Evolutionary conservation across 768 basidiomycete genomes (phyloP), one percentile per base, ranked within the genome.

Genomic region (Gymnopilus junonius): DNA sequence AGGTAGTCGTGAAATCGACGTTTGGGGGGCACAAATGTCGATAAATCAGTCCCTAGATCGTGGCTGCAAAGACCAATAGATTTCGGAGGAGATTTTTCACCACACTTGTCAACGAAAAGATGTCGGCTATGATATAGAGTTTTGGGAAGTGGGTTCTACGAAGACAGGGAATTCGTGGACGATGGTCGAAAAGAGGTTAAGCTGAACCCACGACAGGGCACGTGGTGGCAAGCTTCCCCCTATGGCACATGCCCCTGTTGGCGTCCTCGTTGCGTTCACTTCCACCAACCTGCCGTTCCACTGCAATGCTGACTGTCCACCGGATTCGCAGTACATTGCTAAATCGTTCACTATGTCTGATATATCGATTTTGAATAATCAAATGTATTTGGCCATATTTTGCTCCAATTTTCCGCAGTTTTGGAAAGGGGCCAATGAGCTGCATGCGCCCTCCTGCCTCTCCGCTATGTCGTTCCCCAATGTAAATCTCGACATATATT

Each of bases 131-230:
- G 50, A 46, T 46, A 56, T 46, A 42, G 35, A 37, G 54, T 48
- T 56, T 56, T 56, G 37, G 58, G 58, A 51, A 59, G 46, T 21
- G 43, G 40, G 25, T 46, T 50, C 58, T 48, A 34, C 20, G 58
- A 59, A 59, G 48, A 27, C 46, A 51, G 34, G 45, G 15, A 51
- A 35, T 40, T 56, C 25, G 32, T 46, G 40, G 20, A 45, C 43
- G 48, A 40, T 43, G 32, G 27, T 48, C 40, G 54, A 62, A 56
- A 40, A 25, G 39, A 54, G 31, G 43, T 46, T 37, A 56, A 29
- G 50, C 45, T 29, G 61, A 59, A 59, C 63, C 63, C 63, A 64
- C 63, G 63, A 55, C 53, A 64, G 29, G 58, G 58, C 63, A 64
- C 63, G 63, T 64, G 63, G 51, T n/a, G 35, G 29, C 6, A 34